Percentiles rank a stretch among this genome's conserved stretches.
Evolutionary conservation across 176 grass and related monocot genomes (phyloP).

Genomic region (Puccinellia tenuiflora): DNA sequence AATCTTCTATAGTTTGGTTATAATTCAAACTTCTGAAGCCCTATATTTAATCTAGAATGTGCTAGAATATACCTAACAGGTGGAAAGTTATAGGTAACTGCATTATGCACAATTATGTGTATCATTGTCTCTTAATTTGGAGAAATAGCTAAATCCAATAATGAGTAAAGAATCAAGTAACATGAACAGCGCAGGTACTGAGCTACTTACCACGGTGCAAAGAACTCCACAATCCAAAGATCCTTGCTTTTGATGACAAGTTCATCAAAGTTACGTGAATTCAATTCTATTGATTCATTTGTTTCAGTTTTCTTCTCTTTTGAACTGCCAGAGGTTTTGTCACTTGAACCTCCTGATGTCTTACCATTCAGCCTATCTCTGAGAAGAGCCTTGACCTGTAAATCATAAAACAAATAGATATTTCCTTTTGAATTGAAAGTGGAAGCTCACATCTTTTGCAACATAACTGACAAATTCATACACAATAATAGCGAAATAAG

Average conservation of each 20-base stretch:
- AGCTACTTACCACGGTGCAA: slow-evolving; percentile 90
- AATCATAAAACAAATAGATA: slow-evolving; percentile 13
- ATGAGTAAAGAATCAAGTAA: neutral
- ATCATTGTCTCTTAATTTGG: neutral
- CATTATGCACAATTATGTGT: neutral
- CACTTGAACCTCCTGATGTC: slow-evolving; percentile 58
- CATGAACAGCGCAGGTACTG: neutral
- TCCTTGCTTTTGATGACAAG: slow-evolving; percentile 91
- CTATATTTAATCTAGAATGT: slow-evolving; percentile 5
- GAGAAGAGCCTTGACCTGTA: slow-evolving; percentile 85
- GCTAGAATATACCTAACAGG: neutral
- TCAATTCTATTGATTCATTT: slow-evolving; percentile 71
- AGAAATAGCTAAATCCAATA: neutral
- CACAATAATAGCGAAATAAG: no score
- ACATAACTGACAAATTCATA: neutral
- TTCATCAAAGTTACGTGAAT: slow-evolving; percentile 84
- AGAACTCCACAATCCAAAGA: slow-evolving; percentile 97
- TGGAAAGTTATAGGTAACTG: neutral
- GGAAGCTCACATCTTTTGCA: neutral
- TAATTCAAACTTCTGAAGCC: neutral
- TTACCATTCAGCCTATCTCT: slow-evolving; percentile 79
- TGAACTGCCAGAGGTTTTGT: slow-evolving; percentile 69
- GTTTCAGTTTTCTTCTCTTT: slow-evolving; percentile 82
- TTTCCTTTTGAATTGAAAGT: neutral
- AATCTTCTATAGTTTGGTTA: neutral